Evolutionary conservation across 179 eudicot species (phyloP), one percentile per base, ranked within the genome.

Genomic region (Beta macrorhiza): DNA sequence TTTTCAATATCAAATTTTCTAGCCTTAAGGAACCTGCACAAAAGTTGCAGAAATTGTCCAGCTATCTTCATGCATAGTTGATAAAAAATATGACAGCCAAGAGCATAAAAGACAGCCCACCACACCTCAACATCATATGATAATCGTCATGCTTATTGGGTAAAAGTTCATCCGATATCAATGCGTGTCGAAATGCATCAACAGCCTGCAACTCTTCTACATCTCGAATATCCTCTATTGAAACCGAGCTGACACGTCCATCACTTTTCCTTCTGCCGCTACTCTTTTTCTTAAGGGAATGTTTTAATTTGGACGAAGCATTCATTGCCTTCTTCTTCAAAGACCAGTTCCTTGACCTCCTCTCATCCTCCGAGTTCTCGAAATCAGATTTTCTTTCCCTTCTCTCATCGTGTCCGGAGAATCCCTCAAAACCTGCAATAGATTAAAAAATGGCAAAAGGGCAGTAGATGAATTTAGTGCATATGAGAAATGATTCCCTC

Each of bases 1-100:
- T 92, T 96, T 61, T 96, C 98, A 72, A 92, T 87, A 78, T 96
- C 99, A 79, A 96, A 92, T 79, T 96, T 96, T 75, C 99, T 94
- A 20, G 99, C 99, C 89, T 92, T 96, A 82, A 96, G 86, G 83
- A 96, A 96, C 91, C 99, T 96, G 88, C 72, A 83, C 15, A 56
- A n/a, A 74, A 64, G 65, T 47, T 67, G 57, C 20, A 58, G 49
- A 12, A 20, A 45, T 61, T 22, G 6, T 84, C 63, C 25, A 68
- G 52, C 64, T 19, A 74, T 20, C 42, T 78, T 32, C 58, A 10
- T 17, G 55, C 37, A 77, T 7, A 62, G 32, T n/a, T 67, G 57
- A 64, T 63, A 64, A 17, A 61, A 63, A n/a, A 64, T 67, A 17
- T 22, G 44, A 37, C 11, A 2, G 69, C 61, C 6, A 59, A 47